Conservation (phyloP, 148 eudicot species). For the Fallopia convolvulus region DNA sequence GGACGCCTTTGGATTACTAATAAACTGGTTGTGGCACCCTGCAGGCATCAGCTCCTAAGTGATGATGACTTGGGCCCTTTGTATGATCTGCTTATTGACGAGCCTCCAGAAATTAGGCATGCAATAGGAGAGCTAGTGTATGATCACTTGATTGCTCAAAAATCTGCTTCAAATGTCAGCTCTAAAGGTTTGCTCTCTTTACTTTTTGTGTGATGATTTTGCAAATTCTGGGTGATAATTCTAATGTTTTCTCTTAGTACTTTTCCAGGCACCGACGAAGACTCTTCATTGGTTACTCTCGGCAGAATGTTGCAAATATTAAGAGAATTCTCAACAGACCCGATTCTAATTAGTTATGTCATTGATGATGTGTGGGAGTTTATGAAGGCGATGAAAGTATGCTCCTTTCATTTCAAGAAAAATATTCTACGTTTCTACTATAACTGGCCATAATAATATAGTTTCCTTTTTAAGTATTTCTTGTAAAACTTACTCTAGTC, state of each 20-base stretch:
- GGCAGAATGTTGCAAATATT: conserved; percentile 84
- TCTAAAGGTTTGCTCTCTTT: conserved; percentile 48
- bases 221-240: not conserved
- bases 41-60: conserved; percentile 79
- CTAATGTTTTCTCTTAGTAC: not conserved
- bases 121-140: conserved; percentile 93
- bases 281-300: conserved; percentile 69
- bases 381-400: conserved; percentile 95
- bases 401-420: conserved; percentile 12
- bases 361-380: conserved; percentile 98
- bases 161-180: conserved; percentile 52
- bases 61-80: conserved; percentile 91
- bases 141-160: conserved; percentile 94
- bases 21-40: conserved; percentile 21
- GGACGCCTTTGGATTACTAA: conserved; percentile 12
- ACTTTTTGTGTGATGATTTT: not conserved
- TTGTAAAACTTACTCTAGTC: not conserved
- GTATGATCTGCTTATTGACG: conserved; percentile 90
- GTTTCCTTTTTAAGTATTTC: not conserved
- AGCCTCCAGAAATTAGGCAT: conserved; percentile 93
- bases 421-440: not conserved
- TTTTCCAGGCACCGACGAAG: conserved; percentile 40
- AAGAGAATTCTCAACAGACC: conserved; percentile 82
- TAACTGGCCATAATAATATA: not conserved
- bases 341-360: conserved; percentile 75